Evolutionary conservation across 495 filamentous ascomycete species (phyloP), one percentile per base, ranked within the genome.

Genomic region (Copromyces sp.): DNA sequence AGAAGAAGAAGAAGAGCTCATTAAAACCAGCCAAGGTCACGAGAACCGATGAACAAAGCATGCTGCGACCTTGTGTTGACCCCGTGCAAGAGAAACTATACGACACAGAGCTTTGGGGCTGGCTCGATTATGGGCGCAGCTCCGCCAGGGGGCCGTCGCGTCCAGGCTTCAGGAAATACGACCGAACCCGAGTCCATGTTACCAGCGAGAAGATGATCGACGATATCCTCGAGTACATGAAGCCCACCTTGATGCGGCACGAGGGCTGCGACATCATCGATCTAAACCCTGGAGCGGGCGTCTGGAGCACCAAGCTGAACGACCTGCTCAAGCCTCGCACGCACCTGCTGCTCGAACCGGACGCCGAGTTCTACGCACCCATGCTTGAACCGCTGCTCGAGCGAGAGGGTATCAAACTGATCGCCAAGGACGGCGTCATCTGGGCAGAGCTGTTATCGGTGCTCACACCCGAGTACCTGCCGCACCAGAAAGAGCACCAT

Each of bases 241-340:
- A 77, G 11, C 47, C 75, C 20, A 88, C 86, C 12, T 86, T 97
- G 35, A 78, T 80, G 29, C 84, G 86, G 69, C 88, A 93, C 77
- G 77, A 81, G 16, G 90, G 91, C 69, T 89, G 93, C 76, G 93
- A 94, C 74, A 86, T 98, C 70, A 83, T 98, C 74, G 95, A 98
- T 77, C 82, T 97, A 45, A 91, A 92, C 82, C 95, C 95, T 1
- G 93, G 92, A 35, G 75, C 78, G 29, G 93, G 93, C 16, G 40
- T 95, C 9, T 92, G 89, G 84, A 97, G 94, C 9, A 82, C 84
- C 6, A 92, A 90, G 75, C 77, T 98, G 6, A 89, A 96, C 77
- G 86, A 93, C 1, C 82, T 84, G 44, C 82, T 98, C 40, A 80
- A 91, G 75, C 95, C 95, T 20, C 88, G 91, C 68, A 89, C 86